These are phyloP conservation scores for Pseudopyricularia cyperi DNA, from an alignment of 2,329 filamentous ascomycete genomes.

Conservation along the genomic window DNA sequence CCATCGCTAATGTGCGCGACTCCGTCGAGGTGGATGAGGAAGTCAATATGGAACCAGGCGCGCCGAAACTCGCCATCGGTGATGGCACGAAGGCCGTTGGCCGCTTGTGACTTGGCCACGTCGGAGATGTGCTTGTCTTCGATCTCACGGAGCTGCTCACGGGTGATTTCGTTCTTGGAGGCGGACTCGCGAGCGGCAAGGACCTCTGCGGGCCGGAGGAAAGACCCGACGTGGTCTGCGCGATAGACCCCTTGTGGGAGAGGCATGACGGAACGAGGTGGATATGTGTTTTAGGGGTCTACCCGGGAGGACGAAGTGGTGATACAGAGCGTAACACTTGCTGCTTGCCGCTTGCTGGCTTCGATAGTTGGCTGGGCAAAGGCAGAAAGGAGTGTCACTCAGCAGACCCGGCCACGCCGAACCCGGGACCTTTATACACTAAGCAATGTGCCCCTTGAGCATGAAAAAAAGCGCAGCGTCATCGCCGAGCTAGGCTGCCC, in stretches of 20 bases:
- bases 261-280: neutral
- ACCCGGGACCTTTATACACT: neutral
- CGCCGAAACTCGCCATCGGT: slow-evolving; percentile 48
- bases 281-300: neutral
- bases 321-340: too few relatives aligned
- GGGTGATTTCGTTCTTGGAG: slow-evolving; percentile 25
- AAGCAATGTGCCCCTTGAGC: neutral
- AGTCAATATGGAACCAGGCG: slow-evolving; percentile 44
- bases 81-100: slow-evolving; percentile 41
- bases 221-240: slow-evolving; percentile 63
- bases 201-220: slow-evolving; percentile 55
- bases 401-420: neutral
- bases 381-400: too few relatives aligned
- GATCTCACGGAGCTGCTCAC: slow-evolving; percentile 28
- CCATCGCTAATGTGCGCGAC: slow-evolving; percentile 27
- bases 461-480: neutral
- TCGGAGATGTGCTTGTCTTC: slow-evolving; percentile 47
- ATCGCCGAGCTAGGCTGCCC: neutral
- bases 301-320: neutral
- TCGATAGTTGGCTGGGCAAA: too few relatives aligned
- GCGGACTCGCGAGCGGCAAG: slow-evolving; percentile 30
- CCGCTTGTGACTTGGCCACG: slow-evolving; percentile 44
- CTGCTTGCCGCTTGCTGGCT: too few relatives aligned
- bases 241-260: slow-evolving; percentile 21
- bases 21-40: slow-evolving; percentile 38